A percentile compares a stretch with the other conserved stretches of the same genome.
These are phyloP conservation scores for Pseudocercospora eumusae DNA, from an alignment of 2,329 filamentous ascomycete species.

Conservation along the genomic window DNA sequence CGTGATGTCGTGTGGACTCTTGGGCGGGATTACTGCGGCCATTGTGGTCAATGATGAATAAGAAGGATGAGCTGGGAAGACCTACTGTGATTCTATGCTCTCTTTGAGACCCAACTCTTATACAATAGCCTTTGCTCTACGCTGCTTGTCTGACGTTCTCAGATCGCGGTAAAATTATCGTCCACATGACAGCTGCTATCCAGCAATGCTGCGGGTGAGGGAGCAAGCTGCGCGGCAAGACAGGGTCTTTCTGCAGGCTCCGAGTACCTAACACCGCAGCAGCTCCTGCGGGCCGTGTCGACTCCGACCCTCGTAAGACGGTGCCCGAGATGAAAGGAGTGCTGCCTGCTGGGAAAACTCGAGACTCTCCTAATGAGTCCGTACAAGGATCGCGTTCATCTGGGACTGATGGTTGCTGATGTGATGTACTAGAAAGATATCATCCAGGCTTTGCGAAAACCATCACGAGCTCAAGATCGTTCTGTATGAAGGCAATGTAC, in stretches of 20 bases:
- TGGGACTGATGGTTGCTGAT: no score
- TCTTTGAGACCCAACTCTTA: background rate
- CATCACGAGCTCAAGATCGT: no score
- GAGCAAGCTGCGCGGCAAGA: background rate
- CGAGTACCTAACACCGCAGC: background rate
- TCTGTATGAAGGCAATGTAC: no score
- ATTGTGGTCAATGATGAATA: background rate
- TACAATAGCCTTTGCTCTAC: background rate
- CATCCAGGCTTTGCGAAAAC: no score
- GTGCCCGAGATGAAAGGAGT: background rate
- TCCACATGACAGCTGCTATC: background rate
- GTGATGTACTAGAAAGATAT: no score
- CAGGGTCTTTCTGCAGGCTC: background rate
- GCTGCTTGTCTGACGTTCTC: background rate
- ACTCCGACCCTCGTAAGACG: background rate
- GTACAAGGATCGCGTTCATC: no score
- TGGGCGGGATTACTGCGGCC: background rate
- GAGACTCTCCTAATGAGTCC: no score
- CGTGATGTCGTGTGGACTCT: conserved; percentile 33
- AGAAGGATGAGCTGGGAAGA: background rate
- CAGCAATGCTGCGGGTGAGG: background rate
- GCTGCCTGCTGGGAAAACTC: background rate
- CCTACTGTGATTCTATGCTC: background rate
- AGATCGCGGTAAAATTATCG: background rate
- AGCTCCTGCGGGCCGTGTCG: conserved; percentile 8